phyloP scores from a whole-genome alignment of 2,329 filamentous ascomycete genomes.

The Grosmannia penicillata region DNA sequence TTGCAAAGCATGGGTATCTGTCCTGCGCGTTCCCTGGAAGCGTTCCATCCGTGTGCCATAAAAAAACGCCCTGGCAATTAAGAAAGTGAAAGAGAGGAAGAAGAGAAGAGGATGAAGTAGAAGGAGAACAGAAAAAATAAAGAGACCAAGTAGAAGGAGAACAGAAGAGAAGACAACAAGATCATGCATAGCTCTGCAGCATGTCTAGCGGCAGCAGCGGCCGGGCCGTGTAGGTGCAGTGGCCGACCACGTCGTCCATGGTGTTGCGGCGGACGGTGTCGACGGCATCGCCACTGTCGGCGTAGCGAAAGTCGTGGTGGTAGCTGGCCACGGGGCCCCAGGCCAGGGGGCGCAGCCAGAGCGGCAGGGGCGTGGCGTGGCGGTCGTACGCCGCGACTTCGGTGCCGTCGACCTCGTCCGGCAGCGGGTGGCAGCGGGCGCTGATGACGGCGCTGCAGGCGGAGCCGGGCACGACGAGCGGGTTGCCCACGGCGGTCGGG shows the following conservation, averaged over 20 bases:
- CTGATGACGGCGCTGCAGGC: slow-evolving; percentile 37
- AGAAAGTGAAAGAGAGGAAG: not conserved
- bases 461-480: slow-evolving; percentile 30
- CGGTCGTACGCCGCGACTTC: slow-evolving; percentile 9
- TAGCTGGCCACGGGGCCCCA: slow-evolving; percentile 28
- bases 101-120: not conserved
- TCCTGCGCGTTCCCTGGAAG: not conserved
- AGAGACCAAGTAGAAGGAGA: not conserved
- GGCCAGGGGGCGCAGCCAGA: slow-evolving; percentile 22
- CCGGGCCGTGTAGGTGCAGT: slow-evolving; percentile 29
- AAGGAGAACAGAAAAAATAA: not conserved
- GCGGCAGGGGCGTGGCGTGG: slow-evolving; percentile 9
- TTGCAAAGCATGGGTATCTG: slow-evolving; percentile 1
- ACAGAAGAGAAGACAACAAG: not conserved
- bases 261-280: slow-evolving; percentile 14
- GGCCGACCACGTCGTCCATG: slow-evolving; percentile 16
- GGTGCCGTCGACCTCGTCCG: slow-evolving; percentile 11
- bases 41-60: not conserved
- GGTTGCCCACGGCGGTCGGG: no score
- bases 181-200: slow-evolving; percentile 22
- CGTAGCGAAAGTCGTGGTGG: slow-evolving; percentile 16
- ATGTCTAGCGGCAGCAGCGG: slow-evolving; percentile 19
- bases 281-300: slow-evolving; percentile 10
- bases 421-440: slow-evolving; percentile 28
- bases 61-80: no score